Percentiles rank a stretch among this genome's conserved stretches.
These are phyloP conservation scores for Boletus rex-veris DNA, from an alignment of 768 basidiomycete species.

Conservation along the genomic window DNA sequence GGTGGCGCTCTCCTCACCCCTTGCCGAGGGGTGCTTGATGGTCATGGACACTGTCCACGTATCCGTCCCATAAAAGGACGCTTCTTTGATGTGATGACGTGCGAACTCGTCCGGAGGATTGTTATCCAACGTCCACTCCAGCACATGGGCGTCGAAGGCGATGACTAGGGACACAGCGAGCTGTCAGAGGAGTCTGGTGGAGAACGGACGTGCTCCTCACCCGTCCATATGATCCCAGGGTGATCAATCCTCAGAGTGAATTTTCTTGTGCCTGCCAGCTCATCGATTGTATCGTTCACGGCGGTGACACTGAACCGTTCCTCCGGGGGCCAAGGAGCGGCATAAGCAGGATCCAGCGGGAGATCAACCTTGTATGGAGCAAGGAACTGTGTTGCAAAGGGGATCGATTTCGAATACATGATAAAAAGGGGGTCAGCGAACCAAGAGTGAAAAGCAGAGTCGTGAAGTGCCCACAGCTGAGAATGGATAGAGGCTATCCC, in stretches of 20 bases:
- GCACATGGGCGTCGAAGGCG: constrained; percentile 87
- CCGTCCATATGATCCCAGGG: constrained; percentile 85
- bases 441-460: background rate
- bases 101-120: constrained; percentile 71
- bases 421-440: background rate
- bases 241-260: constrained; percentile 70
- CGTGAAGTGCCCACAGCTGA: constrained; percentile 49
- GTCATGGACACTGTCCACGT: constrained; percentile 72
- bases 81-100: constrained; percentile 90
- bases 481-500: constrained; percentile 85
- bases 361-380: constrained; percentile 78
- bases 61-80: constrained; percentile 77
- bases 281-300: constrained; percentile 53
- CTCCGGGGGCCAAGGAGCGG: constrained; percentile 45
- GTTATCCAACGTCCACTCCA: constrained; percentile 79
- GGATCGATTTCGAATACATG: background rate
- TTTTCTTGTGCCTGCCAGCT: constrained; percentile 58
- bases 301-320: constrained; percentile 53
- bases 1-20: background rate
- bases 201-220: constrained; percentile 34
- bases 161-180: constrained; percentile 47
- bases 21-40: constrained; percentile 45
- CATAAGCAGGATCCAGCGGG: constrained; percentile 44
- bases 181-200: background rate
- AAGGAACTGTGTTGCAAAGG: constrained; percentile 55